Conservation (phyloP, 1,284 basidiomycete genomes). For the Rhizopogon hawkerae region DNA sequence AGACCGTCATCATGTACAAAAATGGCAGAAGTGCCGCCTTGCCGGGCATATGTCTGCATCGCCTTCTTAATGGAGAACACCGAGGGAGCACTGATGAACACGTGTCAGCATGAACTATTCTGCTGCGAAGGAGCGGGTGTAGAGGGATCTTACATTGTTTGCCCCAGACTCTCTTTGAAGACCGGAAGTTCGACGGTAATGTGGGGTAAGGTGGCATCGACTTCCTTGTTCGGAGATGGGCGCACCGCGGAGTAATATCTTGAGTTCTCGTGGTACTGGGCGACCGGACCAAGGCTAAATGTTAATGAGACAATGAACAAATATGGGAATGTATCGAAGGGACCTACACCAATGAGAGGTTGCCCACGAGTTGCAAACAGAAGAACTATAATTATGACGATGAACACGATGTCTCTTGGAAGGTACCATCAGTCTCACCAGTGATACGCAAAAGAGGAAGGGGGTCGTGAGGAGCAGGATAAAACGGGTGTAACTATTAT, state of each 20-base stretch:
- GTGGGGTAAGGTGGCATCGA: conserved; percentile 53
- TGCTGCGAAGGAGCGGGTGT: conserved; percentile 1
- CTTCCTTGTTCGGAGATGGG: conserved; percentile 45
- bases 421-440: conserved; percentile 38
- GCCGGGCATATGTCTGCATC: conserved; percentile 74
- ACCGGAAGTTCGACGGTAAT: conserved; percentile 68
- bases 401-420: background rate
- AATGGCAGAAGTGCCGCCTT: conserved; percentile 71
- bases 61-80: conserved; percentile 72
- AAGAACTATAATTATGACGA: conserved; percentile 41
- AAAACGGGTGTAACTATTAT: conserved; percentile 52
- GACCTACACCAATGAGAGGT: conserved; percentile 46
- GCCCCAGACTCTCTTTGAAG: conserved; percentile 62
- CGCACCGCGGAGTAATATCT: conserved; percentile 55
- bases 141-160: conserved; percentile 47
- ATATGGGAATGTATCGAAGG: conserved; percentile 5
- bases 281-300: conserved; percentile 54
- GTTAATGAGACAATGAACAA: conserved; percentile 9
- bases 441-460: conserved; percentile 62
- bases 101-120: background rate
- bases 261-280: conserved; percentile 65
- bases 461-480: conserved; percentile 54
- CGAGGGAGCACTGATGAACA: conserved; percentile 47
- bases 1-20: conserved; percentile 71
- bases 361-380: conserved; percentile 48